phyloP scores from a whole-genome alignment of 2,329 filamentous ascomycete species.

The Aureobasidium sp. region DNA sequence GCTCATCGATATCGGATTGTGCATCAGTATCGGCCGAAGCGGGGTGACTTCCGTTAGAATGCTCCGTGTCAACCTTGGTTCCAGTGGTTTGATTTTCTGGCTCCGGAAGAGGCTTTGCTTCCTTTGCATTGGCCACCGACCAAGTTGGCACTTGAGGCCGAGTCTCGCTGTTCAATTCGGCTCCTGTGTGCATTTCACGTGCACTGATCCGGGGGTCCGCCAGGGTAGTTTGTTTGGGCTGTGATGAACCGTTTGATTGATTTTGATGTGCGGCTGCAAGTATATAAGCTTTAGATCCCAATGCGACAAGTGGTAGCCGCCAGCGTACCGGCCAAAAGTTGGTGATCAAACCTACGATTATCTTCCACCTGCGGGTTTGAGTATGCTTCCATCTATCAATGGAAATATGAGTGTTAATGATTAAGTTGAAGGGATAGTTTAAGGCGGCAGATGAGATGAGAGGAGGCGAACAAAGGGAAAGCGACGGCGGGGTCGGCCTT shows the following conservation, averaged over 20 bases:
- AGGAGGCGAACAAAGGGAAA: not conserved
- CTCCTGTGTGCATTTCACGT: not conserved
- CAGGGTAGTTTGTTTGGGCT: not conserved
- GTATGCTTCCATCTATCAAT: slow-evolving; percentile 1
- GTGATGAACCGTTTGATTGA: not conserved
- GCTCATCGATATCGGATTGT: slow-evolving; percentile 3
- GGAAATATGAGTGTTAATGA: not conserved
- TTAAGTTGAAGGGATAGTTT: not conserved
- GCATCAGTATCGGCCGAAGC: slow-evolving; percentile 1
- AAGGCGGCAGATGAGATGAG: not conserved
- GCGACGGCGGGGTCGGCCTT: slow-evolving; percentile 3
- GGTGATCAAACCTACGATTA: not conserved
- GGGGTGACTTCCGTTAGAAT: not conserved
- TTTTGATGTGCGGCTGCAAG: not conserved
- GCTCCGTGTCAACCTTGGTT: not conserved
- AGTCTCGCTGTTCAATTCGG: not conserved
- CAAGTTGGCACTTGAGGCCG: slow-evolving; percentile 3
- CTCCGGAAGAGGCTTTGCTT: not conserved
- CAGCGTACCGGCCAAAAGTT: not conserved
- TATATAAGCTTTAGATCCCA: not conserved
- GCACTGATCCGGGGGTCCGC: not conserved
- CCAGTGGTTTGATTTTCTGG: not conserved
- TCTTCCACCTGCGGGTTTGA: not conserved
- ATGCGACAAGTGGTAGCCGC: not conserved
- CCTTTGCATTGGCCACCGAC: slow-evolving; percentile 7